Evolutionary conservation across 116 monocot species (phyloP).

Genomic region (Dioscorea cayenensis): DNA sequence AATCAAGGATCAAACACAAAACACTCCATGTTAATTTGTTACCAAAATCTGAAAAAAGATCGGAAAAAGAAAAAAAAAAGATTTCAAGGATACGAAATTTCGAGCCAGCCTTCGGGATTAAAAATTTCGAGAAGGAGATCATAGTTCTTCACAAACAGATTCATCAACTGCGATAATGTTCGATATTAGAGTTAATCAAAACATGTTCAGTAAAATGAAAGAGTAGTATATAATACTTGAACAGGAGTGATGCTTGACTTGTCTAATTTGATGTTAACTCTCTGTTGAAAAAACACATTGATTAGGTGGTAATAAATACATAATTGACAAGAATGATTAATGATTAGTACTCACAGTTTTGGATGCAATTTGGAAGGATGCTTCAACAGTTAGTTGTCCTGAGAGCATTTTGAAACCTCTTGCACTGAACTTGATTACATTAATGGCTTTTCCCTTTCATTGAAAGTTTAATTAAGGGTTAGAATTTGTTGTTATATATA

Average conservation of each 20-base stretch:
- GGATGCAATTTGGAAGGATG: conserved; percentile 56
- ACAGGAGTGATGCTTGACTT: conserved; percentile 63
- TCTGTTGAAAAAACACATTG: conserved; percentile 33
- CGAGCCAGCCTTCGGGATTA: conserved; percentile 95
- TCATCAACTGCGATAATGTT: conserved; percentile 43
- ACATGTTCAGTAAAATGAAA: background rate
- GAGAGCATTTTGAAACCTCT: conserved; percentile 57
- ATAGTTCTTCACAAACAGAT: conserved; percentile 79
- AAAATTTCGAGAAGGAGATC: conserved; percentile 77
- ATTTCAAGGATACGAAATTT: conserved; percentile 78
- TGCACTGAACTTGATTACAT: conserved; percentile 67
- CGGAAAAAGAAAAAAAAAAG: background rate
- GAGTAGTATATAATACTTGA: conserved; percentile 35
- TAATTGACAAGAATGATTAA: background rate
- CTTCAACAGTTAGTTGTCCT: conserved; percentile 72
- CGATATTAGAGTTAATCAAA: too few species aligned
- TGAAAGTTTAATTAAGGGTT: background rate
- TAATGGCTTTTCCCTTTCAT: conserved; percentile 58
- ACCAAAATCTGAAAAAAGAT: background rate
- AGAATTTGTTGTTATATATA: too few species aligned
- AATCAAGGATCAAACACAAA: conserved; percentile 14
- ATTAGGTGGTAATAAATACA: background rate
- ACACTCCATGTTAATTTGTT: background rate
- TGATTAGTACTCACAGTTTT: conserved; percentile 39
- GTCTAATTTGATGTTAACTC: conserved; percentile 73